Conservation (phyloP, 2,329 filamentous ascomycete species). For the Coniosporium tulheliwenetii region DNA sequence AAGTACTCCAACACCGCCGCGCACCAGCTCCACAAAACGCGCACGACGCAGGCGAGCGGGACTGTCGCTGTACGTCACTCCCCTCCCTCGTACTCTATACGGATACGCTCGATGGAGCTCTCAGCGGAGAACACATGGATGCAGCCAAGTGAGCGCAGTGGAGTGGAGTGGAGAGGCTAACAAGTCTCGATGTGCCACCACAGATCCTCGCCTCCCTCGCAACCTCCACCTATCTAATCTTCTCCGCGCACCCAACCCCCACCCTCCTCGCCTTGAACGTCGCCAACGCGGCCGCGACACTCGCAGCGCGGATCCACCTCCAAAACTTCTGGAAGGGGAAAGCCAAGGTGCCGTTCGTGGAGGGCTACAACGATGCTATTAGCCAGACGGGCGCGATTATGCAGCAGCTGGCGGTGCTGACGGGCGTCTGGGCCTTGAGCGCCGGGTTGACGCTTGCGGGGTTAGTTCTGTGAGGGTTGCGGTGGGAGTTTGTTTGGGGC, state of each 20-base stretch:
- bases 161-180: too few species aligned
- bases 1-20: conserved; percentile 27
- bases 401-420: conserved; percentile 15
- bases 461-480: too few species aligned
- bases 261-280: neutral
- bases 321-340: conserved; percentile 16
- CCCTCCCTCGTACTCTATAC: neutral
- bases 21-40: conserved; percentile 26
- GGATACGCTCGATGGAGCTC: neutral
- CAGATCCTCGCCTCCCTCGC: conserved; percentile 15
- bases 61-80: conserved; percentile 19
- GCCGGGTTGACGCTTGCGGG: too few species aligned
- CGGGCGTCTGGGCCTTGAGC: conserved; percentile 17
- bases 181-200: neutral
- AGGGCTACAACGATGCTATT: conserved; percentile 18
- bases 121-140: too few species aligned
- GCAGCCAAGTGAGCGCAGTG: neutral
- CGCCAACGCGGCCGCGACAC: neutral
- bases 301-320: conserved; percentile 15
- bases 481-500: too few species aligned
- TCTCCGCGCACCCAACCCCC: conserved; percentile 3
- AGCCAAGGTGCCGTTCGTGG: conserved; percentile 8
- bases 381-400: conserved; percentile 14
- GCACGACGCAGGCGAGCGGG: conserved; percentile 26
- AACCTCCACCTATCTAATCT: conserved; percentile 9